Evolutionary conservation across 495 filamentous ascomycete species (phyloP), one percentile per base, ranked within the genome.

Genomic region (Penicillium riverlandense): DNA sequence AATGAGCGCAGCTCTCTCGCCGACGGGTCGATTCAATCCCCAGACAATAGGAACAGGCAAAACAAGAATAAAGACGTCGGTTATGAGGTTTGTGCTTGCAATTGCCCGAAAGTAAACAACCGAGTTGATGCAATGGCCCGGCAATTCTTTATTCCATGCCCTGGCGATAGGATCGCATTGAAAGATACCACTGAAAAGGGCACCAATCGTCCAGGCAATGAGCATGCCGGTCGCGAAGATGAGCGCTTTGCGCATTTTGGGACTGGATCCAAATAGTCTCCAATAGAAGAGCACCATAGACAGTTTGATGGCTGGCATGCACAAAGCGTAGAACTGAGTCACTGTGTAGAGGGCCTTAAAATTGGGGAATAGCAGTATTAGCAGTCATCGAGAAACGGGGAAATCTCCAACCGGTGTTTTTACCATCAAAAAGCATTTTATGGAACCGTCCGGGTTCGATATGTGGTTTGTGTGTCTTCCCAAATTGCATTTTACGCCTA

Each of bases 31-130:
- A 13, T 52, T 52, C 7, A 64, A 38, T 3, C 38, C 45, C 42
- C 45, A 50, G 16, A 66, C 49, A 48, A 54, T 57, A 10, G 60
- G 60, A 3, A 66, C 29, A 8, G 61, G 62, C 1, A 66, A 29
- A 35, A 50, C 51, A 8, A 66, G 22, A 14, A 66, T 55, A 8
- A 45, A 41, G n/a, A 64, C 38, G n/a, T 66, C 58, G 8, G 53
- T 62, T 4, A 62, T n/a, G 12, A 68, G 40, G 14, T 61, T 51
- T 8, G 52, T 43, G 8, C 47, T 48, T 11, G 36, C 41, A 33
- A 41, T 31, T 16, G 43, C 35, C 6, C 40, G 42, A 29, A 58
- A 58, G 9, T 30, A 16, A 11, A 34, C 8, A 12, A 44, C 11
- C 11, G 16, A 12, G 22, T 32, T 27, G 28, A 55, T 28, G 12